Evolutionary conservation across 2,329 filamentous ascomycete species (phyloP), one percentile per base, ranked within the genome.

Genomic region (Chrysoporthe austroafricana): DNA sequence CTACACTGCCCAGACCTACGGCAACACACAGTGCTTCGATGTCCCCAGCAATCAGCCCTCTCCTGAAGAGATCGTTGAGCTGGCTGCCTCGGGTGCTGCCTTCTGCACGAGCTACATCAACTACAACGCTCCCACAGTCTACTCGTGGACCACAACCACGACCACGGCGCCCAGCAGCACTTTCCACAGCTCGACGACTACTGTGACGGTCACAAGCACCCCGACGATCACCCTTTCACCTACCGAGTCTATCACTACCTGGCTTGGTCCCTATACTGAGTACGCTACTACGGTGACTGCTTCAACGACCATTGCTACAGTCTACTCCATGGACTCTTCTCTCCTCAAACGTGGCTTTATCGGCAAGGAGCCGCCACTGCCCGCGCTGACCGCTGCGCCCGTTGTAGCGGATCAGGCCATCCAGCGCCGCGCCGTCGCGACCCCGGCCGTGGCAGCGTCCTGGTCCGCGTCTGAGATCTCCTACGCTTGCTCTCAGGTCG

Each of bases 61-160:
- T n/a, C 57, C 32, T 2, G 34, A 39, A 5, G 57, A 59, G 8
- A 59, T 59, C 32, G 57, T 43, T 5, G 18, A 39, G 34, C 32
- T 59, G 34, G 34, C 57, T 39, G 18, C 32, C 7, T 39, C 42
- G 13, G 57, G 57, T 6, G 34, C n/a, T 5, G 57, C 32, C 11
- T 59, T 59, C 16, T 59, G 57, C 57, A 59, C 57, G 4, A 39
- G 34, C 18, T 59, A 59, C n/a, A 59, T 59, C 34, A 59, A 59
- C 57, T 59, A 59, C 34, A 59, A 59, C 5, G 26, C 57, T 11
- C 9, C 57, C 2, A 59, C 32, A 13, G 57, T 14, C 21, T 59
- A 39, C 7, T 39, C 34, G 16, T 59, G 34, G 34, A 52, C 48
- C 11, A 52, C 21, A 26, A 52, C n/a, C 21, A 52, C 48, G 9